Base-by-base conservation (phyloP, 805 yeast genomes). In the Lipomyces spencermartinsiae region DNA sequence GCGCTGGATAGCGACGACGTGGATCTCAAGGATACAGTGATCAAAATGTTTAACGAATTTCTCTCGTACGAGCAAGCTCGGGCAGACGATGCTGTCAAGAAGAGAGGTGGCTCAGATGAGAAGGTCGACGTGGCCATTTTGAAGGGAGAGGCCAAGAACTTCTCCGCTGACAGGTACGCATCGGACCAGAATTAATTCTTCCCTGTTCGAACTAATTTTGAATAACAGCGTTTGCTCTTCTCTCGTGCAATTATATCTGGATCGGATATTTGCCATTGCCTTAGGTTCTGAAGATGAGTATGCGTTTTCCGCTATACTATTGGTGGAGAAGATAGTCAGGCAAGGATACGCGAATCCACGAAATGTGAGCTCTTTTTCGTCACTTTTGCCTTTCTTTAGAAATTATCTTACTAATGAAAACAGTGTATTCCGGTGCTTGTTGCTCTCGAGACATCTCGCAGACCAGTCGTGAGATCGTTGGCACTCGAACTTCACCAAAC, bases 291-390 rank as follows among this genome's bases (percentile, higher is more conserved):
- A 85, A 37, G 80, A 80, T 1, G 83, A 81, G 2, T 78, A 78
- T 58, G 85, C 91, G 0, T 77, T 80, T 35, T 76, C 82, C 1
- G 88, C 92, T 0, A 82, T 88, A 2, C 80, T 82, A 39, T 86
- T 87, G 68, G 74, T 91, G 56, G 86, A 83, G 64, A 76, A 85
- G 56, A 85, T 89, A 31, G 83, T 89, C 9, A 82, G 82, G 35
- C 81, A 87, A 63, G 97, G 97, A 0, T 89, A 86, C 77, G 89
- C 90, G 0, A 91, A 89, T 74, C 97, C 97, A 0, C 84, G 90
- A 65, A 73, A 84, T 4, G 86, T 92, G 73, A 58, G 65, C 31
- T 8, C 31, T 14, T 12, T 22, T 8, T 35, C 35, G 62, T 2
- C 49, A 16, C 16, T 19, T 16, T 7, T 16, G 22, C 8, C n/a